A percentile compares a stretch with the other conserved stretches of the same genome.
phyloP scores from a whole-genome alignment of 1,284 basidiomycete species.

The Cryptococcus sp. region DNA sequence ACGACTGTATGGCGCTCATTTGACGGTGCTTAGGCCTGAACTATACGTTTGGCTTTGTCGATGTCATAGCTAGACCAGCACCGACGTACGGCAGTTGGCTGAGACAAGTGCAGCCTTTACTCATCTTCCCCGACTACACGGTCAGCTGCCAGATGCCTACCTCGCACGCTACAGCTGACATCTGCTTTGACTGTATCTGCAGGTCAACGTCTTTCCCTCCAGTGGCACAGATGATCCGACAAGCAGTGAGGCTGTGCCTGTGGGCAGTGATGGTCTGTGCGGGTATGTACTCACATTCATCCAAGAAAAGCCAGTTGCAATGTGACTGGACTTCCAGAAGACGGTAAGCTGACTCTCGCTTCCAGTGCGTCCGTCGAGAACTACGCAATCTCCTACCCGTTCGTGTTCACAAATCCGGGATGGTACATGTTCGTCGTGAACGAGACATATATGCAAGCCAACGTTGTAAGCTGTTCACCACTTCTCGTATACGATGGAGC shows the following conservation, averaged over 20 bases:
- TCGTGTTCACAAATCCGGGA: constrained; percentile 42
- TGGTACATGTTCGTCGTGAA: constrained; percentile 52
- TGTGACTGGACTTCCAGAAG: not conserved
- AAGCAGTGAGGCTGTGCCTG: constrained; percentile 22
- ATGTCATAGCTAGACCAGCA: constrained; percentile 39
- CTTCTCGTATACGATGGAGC: not conserved
- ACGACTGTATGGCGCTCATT: not conserved
- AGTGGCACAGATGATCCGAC: constrained; percentile 31
- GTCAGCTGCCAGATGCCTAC: constrained; percentile 20
- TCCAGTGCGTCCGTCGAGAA: constrained; percentile 33
- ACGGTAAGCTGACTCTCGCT: constrained; percentile 1
- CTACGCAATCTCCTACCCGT: constrained; percentile 35
- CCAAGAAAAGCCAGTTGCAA: not conserved
- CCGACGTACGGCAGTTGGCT: constrained; percentile 45
- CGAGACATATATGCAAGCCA: constrained; percentile 48
- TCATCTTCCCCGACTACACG: constrained; percentile 43
- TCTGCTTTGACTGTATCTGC: not conserved
- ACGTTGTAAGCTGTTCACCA: constrained; percentile 33
- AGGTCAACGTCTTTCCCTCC: constrained; percentile 41
- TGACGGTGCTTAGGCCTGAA: constrained; percentile 29
- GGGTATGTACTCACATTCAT: constrained; percentile 28
- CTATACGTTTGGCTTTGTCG: constrained; percentile 51
- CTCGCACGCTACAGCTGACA: not conserved
- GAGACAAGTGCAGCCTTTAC: constrained; percentile 41
- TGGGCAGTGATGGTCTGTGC: constrained; percentile 36